Percentiles rank a stretch among this genome's conserved stretches.
phyloP scores from a whole-genome alignment of 257 asterid genomes.

The Ajuga chamaepitys region DNA sequence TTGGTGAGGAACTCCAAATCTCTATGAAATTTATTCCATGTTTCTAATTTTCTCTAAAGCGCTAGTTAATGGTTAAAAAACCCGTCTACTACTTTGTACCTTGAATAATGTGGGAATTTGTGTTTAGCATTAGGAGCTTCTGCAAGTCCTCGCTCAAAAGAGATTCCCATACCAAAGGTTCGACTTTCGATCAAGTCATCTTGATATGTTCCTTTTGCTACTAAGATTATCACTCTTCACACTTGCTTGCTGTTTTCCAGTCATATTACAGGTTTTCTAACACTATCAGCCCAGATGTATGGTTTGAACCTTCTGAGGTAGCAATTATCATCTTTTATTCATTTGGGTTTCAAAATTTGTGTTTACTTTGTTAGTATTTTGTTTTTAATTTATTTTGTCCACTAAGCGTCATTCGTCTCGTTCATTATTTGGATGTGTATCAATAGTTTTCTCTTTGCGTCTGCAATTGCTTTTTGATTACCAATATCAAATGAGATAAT shows the following conservation, averaged over 20 bases:
- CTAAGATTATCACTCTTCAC: neutral
- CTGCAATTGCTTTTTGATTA: no score
- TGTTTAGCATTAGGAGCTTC: constrained; percentile 63
- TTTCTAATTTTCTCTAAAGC: no score
- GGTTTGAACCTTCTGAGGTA: constrained; percentile 99
- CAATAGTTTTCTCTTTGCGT: neutral
- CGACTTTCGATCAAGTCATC: constrained; percentile 3
- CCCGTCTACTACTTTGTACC: neutral
- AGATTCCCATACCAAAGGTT: constrained; percentile 82
- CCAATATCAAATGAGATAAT: no score
- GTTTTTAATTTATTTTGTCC: neutral
- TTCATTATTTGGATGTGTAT: neutral
- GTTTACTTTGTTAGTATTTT: neutral
- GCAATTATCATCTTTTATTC: constrained; percentile 5
- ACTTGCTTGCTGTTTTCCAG: constrained; percentile 38
- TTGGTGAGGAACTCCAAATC: no score
- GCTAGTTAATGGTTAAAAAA: no score
- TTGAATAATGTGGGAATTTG: constrained; percentile 5
- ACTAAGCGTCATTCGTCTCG: neutral
- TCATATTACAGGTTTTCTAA: constrained; percentile 80
- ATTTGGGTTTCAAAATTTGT: neutral
- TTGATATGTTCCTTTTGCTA: neutral
- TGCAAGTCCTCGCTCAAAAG: constrained; percentile 72
- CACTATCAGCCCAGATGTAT: constrained; percentile 76
- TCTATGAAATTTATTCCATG: no score